A percentile compares a stretch with the other conserved stretches of the same genome.
Conservation (phyloP, 1,284 basidiomycete genomes). For the Apiotrichum montevideense region DNA sequence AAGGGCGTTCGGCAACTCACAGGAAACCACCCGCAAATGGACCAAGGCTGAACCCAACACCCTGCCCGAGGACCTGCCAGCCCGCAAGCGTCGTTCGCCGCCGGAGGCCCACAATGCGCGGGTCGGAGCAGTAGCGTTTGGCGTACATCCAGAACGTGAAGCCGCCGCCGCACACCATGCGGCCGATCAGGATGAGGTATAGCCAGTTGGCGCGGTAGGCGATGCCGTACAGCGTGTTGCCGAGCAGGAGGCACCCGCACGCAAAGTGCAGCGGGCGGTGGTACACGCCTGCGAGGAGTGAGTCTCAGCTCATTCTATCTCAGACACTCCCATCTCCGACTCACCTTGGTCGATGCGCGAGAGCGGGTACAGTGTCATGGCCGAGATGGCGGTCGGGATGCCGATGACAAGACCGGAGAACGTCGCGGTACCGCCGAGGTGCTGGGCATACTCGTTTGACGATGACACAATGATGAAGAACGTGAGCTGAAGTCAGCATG, state of each 20-base stretch:
- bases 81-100: constrained; percentile 8
- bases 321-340: neutral
- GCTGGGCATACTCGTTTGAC: constrained; percentile 8
- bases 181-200: constrained; percentile 11
- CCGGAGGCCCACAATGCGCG: constrained; percentile 6
- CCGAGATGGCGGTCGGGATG: constrained; percentile 2
- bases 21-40: constrained; percentile 9
- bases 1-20: neutral
- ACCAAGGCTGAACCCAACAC: constrained; percentile 6
- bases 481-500: constrained; percentile 1
- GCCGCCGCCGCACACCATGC: constrained; percentile 6
- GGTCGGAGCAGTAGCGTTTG: constrained; percentile 11
- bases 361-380: constrained; percentile 1
- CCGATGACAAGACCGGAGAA: constrained; percentile 11
- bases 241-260: constrained; percentile 2
- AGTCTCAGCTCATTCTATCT: too few relatives aligned
- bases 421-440: constrained; percentile 5
- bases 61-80: constrained; percentile 12
- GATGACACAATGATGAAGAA: constrained; percentile 12
- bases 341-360: constrained; percentile 1
- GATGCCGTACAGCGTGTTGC: constrained; percentile 4
- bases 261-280: constrained; percentile 6
- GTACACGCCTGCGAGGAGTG: constrained; percentile 1
- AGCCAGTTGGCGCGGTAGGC: constrained; percentile 9
- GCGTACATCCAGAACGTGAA: constrained; percentile 13